Evolutionary conservation across 2,329 filamentous ascomycete genomes (phyloP), one percentile per base, ranked within the genome.

Genomic region (Lizonia empirigonia): DNA sequence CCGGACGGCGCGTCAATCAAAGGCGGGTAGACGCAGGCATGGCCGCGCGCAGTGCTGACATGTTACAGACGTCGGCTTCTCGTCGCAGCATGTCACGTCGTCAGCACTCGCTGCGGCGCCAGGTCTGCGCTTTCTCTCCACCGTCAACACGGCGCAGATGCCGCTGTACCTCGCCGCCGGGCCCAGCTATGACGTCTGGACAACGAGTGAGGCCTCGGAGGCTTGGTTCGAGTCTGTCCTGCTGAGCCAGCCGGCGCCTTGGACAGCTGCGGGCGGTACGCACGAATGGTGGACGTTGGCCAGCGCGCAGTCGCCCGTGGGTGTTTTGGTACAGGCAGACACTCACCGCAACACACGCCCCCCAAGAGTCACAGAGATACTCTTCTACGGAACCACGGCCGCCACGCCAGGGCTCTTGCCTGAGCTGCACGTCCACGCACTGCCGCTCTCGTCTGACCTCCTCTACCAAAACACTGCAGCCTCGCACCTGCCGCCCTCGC

Each of bases 381-480:
- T 80, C 4, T 75, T 80, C 53, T 79, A 78, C 47, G 76, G 74
- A 6, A 71, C 71, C 3, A 63, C 70, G 44, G 60, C 58, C 22
- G 56, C 59, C 24, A 7, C 47, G 38, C 33, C 18, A 47, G 49
- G 37, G 32, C 42, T 41, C 44, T 23, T 52, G 33, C 44, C 44
- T 48, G 64, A 71, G 44, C 50, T 74, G 15, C 64, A 61, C 48
- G 62, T 77, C 5, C 66, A 74, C 42, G 78, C 77, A 2, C 53
- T 78, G 3, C 70, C 76, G 0, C 61, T 80, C 0, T 80, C 74
- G 1, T 78, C 77, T 0, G 66, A 78, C 40, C 63, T 78, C 1
- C 52, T 76, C 1, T 37, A 65, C 18, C 42, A 53, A 2, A 42
- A 50, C 40, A 7, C 30, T 24, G 9, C 40, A 36, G 7, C 38